These are phyloP conservation scores for Tricholoma matsutake DNA, from an alignment of 768 basidiomycete species.

Conservation along the genomic window DNA sequence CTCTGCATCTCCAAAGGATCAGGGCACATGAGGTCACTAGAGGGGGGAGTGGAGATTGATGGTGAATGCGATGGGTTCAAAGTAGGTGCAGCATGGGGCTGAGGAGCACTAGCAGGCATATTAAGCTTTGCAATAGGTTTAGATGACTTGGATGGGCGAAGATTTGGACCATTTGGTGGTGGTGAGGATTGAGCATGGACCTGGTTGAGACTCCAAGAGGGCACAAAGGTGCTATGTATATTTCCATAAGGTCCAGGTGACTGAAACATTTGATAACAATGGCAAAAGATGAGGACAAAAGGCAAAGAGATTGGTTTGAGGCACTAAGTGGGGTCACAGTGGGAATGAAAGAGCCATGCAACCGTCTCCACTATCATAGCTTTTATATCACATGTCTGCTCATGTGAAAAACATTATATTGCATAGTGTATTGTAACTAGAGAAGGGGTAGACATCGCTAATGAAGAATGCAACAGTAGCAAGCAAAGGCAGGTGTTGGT, in stretches of 20 bases:
- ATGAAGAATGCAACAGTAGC: too few species aligned
- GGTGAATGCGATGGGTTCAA: background rate
- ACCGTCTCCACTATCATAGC: background rate
- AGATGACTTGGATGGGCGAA: background rate
- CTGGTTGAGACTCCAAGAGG: background rate
- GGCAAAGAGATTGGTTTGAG: background rate
- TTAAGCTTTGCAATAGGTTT: background rate
- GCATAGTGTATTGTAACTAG: too few species aligned
- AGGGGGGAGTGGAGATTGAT: too few species aligned
- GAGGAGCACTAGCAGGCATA: background rate
- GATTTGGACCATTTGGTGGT: background rate
- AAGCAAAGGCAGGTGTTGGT: too few species aligned
- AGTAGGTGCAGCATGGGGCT: background rate
- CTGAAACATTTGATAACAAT: background rate
- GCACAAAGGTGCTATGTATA: background rate
- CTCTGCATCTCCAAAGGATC: too few species aligned
- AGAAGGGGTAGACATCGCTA: too few species aligned
- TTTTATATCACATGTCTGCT: too few species aligned
- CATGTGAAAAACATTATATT: too few species aligned
- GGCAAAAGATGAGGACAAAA: background rate
- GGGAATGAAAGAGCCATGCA: background rate
- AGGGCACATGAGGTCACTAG: too few species aligned
- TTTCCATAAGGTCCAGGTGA: conserved; percentile 1
- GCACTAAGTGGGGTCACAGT: background rate
- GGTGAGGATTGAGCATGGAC: too few species aligned